A percentile compares a stretch with the other conserved stretches of the same genome.
Evolutionary conservation across 2,329 filamentous ascomycete species (phyloP).

Genomic region (Graphiopsis chlorocephala): DNA sequence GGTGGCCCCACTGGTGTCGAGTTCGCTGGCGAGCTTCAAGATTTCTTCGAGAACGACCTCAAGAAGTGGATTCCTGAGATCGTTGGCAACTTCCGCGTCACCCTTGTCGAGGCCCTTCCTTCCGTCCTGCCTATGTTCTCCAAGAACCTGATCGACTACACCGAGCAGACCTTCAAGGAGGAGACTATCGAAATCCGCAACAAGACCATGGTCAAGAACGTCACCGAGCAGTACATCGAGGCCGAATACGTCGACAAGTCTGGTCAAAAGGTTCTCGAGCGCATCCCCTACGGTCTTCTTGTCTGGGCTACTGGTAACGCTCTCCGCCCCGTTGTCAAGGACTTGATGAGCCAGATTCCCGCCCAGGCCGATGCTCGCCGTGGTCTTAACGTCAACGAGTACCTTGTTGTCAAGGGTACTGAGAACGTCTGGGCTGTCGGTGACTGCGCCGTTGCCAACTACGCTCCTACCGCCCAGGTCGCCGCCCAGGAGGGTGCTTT

Average conservation of each 20-base stretch:
- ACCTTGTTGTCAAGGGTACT: slow-evolving; percentile 93
- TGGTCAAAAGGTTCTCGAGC: slow-evolving; percentile 76
- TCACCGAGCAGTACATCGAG: slow-evolving; percentile 89
- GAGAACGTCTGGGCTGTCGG: slow-evolving; percentile 98
- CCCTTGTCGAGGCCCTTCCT: slow-evolving; percentile 92
- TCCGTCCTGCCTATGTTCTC: slow-evolving; percentile 96
- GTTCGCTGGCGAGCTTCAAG: slow-evolving; percentile 95
- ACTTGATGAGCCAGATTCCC: slow-evolving; percentile 87
- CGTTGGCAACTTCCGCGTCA: slow-evolving; percentile 91
- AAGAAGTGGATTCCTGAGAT: slow-evolving; percentile 98
- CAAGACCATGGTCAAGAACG: slow-evolving; percentile 98
- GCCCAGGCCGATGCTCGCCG: slow-evolving; percentile 94
- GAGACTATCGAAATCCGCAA: slow-evolving; percentile 96
- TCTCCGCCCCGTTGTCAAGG: slow-evolving; percentile 80
- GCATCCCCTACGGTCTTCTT: slow-evolving; percentile 89
- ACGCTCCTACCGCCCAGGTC: slow-evolving; percentile 95
- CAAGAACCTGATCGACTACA: slow-evolving; percentile 99
- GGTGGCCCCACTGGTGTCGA: slow-evolving; percentile 96
- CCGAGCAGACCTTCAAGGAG: slow-evolving; percentile 97
- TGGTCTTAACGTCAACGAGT: slow-evolving; percentile 95
- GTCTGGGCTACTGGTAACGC: slow-evolving; percentile 99
- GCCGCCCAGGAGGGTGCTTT: slow-evolving; percentile 94
- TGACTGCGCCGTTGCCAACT: slow-evolving; percentile 95
- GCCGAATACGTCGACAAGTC: slow-evolving; percentile 73
- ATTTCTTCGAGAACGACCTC: slow-evolving; percentile 98